Base-by-base conservation (phyloP, 805 yeast genomes). In the Candida wancherniae region DNA sequence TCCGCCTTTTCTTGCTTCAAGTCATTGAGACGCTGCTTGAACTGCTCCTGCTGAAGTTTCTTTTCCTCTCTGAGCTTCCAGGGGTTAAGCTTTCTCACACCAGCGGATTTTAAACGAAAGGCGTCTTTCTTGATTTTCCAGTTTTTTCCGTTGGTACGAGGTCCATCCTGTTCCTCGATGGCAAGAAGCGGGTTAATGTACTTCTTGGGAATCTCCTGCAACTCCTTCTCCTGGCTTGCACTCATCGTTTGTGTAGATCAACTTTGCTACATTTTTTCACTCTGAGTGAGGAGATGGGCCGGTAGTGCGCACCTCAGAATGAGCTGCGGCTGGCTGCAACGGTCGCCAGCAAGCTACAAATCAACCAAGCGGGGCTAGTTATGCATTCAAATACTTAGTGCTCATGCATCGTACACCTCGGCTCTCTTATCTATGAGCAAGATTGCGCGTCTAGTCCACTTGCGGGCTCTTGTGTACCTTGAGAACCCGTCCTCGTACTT, bases 1-100 rank as follows among this genome's bases (percentile, higher is more conserved):
- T 68, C 67, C 44, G 73, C 78, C 57, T 87, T 86, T 45, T 86
- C 97, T 17, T 79, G 81, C 58, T 83, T 83, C 51, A 90, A 58
- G 37, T 75, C 85, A 52, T 73, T 72, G 35, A 88, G 57, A 50
- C 80, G 80, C 26, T 73, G 76, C 53, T 82, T 85, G 46, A 75
- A 64, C 44, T 79, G 82, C 29, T 73, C 66, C 31, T 81, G 83
- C 48, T 78, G 77, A 26, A 72, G 59, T 49, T 80, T 71, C 48
- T 80, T 79, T 45, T 75, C 77, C 45, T 77, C 73, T 50, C 84
- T 79, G 46, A 72, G 65, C 21, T 72, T 75, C 82, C 84, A 87
- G 3, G 80, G 56, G 2, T 73, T 50, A 29, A 48, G 39, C 29
- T 55, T 62, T 32, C 50, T 62, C 3, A 80, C 77, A 4, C 88